These are phyloP conservation scores for Aureobasidium sp. DNA, from an alignment of 2,329 filamentous ascomycete genomes.

Conservation along the genomic window DNA sequence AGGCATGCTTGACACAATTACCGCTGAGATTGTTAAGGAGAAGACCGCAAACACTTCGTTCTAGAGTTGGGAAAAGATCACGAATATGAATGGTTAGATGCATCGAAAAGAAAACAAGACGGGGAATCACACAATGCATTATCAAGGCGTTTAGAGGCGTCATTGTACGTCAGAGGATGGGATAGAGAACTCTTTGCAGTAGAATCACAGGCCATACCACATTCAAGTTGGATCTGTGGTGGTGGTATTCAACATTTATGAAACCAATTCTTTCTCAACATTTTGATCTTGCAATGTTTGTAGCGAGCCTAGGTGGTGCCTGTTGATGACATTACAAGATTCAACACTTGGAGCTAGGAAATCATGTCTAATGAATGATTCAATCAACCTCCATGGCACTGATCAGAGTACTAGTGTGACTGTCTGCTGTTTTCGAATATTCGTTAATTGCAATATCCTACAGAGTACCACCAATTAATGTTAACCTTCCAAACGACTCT, in stretches of 20 bases:
- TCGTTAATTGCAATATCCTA: conserved; percentile 10
- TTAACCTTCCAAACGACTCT: conserved; percentile 57
- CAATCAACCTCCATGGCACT: too few species aligned
- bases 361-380: not conserved
- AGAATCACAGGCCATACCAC: not conserved
- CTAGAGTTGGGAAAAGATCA: conserved; percentile 2
- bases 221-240: not conserved
- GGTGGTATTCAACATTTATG: not conserved
- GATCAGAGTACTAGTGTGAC: not conserved
- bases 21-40: conserved; percentile 20
- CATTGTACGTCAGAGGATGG: not conserved
- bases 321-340: not conserved
- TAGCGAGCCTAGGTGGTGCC: not conserved
- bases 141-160: conserved; percentile 5
- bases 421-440: not conserved
- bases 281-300: not conserved
- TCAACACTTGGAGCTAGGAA: not conserved
- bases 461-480: not conserved
- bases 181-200: not conserved
- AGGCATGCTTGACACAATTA: conserved; percentile 53
- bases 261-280: not conserved
- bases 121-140: not conserved
- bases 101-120: not conserved
- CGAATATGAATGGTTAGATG: conserved; percentile 12
- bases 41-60: conserved; percentile 17